These are phyloP conservation scores for Gymnopilus dilepis DNA, from an alignment of 768 basidiomycete species.

Conservation along the genomic window DNA sequence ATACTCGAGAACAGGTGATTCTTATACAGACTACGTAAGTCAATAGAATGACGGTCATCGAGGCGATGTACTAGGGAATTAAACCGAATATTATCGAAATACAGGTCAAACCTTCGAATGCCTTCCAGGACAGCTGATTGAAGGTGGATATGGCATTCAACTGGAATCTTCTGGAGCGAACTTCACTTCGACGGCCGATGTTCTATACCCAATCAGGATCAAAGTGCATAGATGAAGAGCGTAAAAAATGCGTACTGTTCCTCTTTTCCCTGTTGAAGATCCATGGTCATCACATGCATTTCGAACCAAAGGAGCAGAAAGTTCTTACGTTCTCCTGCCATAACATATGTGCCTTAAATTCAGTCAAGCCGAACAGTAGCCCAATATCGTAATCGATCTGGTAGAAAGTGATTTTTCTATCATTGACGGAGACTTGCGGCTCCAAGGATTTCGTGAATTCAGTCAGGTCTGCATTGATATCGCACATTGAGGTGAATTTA, in stretches of 20 bases:
- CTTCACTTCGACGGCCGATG: slow-evolving; percentile 9
- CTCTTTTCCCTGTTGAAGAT: slow-evolving; percentile 16
- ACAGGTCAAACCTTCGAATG: no score
- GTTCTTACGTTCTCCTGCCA: slow-evolving; percentile 10
- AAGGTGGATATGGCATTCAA: not conserved
- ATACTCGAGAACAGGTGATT: no score
- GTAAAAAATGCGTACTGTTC: slow-evolving; percentile 6
- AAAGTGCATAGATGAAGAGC: not conserved
- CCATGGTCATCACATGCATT: no score
- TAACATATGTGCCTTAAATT: slow-evolving; percentile 12
- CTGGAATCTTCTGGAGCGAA: slow-evolving; percentile 3
- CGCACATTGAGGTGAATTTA: slow-evolving; percentile 9
- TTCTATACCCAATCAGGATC: not conserved
- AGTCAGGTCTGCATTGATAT: slow-evolving; percentile 7
- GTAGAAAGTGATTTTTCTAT: slow-evolving; percentile 3
- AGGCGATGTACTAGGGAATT: no score
- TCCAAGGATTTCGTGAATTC: slow-evolving; percentile 3
- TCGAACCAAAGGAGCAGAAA: not conserved
- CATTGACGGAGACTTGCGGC: not conserved
- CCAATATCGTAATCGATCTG: slow-evolving; percentile 11
- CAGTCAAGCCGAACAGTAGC: slow-evolving; percentile 15
- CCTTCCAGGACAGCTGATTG: not conserved
- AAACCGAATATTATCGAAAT: no score
- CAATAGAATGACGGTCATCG: no score
- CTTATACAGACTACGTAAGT: no score